A percentile compares a stretch with the other conserved stretches of the same genome.
Conservation (phyloP, 495 filamentous ascomycete genomes). For the Daldinia caldariorum region DNA sequence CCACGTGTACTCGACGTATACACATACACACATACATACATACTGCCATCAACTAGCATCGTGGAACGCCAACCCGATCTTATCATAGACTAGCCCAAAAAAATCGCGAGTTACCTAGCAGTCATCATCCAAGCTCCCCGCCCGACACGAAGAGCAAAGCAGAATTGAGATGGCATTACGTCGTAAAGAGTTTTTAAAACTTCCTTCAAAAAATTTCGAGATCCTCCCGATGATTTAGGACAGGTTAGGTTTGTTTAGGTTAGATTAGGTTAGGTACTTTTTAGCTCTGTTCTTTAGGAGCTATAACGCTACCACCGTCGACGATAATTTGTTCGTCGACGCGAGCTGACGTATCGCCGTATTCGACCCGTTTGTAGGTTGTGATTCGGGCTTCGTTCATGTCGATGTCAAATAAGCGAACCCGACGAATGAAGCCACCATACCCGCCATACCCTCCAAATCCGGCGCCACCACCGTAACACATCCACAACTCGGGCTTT, state of each 20-base stretch:
- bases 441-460: constrained; percentile 97
- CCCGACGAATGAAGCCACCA: constrained; percentile 80
- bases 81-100: constrained; percentile 12
- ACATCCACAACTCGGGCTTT: constrained; percentile 93
- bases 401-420: constrained; percentile 92
- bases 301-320: constrained; percentile 74
- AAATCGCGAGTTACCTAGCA: not conserved
- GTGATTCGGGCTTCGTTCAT: constrained; percentile 84
- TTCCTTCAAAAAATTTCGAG: not conserved
- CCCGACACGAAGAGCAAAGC: no score
- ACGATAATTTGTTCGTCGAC: constrained; percentile 91
- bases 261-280: no score
- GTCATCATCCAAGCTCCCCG: constrained; percentile 29
- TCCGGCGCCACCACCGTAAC: constrained; percentile 87
- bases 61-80: constrained; percentile 19
- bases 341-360: constrained; percentile 72
- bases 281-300: constrained; percentile 33
- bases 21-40: not conserved
- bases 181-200: not conserved
- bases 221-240: not conserved
- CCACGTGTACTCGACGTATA: constrained; percentile 1
- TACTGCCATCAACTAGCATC: not conserved
- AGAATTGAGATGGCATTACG: constrained; percentile 5
- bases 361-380: constrained; percentile 93
- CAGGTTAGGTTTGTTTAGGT: no score